Percentiles rank a stretch among this genome's conserved stretches.
These are phyloP conservation scores for Arthrobotrys conoides DNA, from an alignment of 2,329 filamentous ascomycete genomes.

Conservation along the genomic window DNA sequence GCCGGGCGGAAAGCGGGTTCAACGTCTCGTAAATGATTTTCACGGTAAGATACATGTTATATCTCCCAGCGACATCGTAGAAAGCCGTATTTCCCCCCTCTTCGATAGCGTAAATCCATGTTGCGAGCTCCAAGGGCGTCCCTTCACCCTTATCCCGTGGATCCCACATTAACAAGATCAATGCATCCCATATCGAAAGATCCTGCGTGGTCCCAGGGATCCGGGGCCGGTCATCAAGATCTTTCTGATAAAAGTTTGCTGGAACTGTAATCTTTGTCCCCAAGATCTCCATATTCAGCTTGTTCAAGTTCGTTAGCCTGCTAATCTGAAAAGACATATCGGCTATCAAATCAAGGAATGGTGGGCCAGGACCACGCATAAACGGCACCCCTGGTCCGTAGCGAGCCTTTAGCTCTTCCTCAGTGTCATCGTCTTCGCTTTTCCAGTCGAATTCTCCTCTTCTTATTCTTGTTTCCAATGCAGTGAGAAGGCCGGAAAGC, in stretches of 20 bases:
- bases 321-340: neutral
- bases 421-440: neutral
- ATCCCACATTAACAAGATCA: neutral
- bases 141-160: neutral
- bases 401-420: neutral
- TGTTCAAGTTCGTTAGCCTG: neutral
- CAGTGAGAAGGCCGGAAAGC: neutral
- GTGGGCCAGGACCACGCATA: neutral
- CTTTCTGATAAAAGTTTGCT: neutral
- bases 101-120: neutral
- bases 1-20: too few species aligned
- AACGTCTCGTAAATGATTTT: neutral
- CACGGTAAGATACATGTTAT: neutral
- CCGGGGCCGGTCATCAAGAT: neutral
- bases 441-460: neutral
- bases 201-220: neutral
- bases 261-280: neutral
- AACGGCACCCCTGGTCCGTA: neutral
- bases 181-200: neutral
- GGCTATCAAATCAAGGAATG: neutral
- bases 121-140: neutral
- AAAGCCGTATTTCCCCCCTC: neutral
- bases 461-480: neutral
- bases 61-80: constrained; percentile 1
- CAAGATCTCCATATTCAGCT: neutral